A percentile compares a stretch with the other conserved stretches of the same genome.
These are phyloP conservation scores for Fusarium xyrophilum DNA, from an alignment of 2,329 filamentous ascomycete genomes.

Conservation along the genomic window DNA sequence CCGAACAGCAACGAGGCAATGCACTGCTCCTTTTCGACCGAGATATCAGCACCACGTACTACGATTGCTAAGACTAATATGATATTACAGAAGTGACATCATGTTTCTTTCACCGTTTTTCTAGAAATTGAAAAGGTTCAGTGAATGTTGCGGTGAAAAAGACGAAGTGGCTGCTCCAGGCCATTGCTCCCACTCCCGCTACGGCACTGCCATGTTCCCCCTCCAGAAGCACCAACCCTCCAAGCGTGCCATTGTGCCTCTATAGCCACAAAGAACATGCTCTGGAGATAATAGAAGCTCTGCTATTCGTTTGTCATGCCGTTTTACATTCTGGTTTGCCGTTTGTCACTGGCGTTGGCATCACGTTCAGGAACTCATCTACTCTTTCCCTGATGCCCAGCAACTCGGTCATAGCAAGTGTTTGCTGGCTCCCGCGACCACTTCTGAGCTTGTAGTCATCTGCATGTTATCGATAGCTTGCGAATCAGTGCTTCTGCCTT, in stretches of 20 bases:
- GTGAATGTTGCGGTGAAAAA: background rate
- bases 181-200: background rate
- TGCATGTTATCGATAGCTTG: background rate
- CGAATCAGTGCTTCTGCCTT: background rate
- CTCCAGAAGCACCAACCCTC: background rate
- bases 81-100: fast-evolving
- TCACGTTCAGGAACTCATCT: background rate
- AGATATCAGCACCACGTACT: background rate
- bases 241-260: background rate
- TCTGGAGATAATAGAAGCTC: background rate
- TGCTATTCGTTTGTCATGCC: background rate
- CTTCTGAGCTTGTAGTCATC: background rate
- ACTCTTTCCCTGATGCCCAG: background rate
- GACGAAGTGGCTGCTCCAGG: background rate
- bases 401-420: background rate
- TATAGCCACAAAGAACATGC: no score
- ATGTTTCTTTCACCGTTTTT: background rate
- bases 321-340: background rate
- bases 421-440: background rate
- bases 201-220: background rate
- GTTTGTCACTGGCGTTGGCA: conserved; percentile 8
- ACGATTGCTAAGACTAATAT: background rate
- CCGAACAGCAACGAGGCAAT: background rate
- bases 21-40: background rate
- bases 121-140: background rate